A percentile compares a stretch with the other conserved stretches of the same genome.
These are phyloP conservation scores for Fusarium udum DNA, from an alignment of 2,329 filamentous ascomycete species.

Conservation along the genomic window DNA sequence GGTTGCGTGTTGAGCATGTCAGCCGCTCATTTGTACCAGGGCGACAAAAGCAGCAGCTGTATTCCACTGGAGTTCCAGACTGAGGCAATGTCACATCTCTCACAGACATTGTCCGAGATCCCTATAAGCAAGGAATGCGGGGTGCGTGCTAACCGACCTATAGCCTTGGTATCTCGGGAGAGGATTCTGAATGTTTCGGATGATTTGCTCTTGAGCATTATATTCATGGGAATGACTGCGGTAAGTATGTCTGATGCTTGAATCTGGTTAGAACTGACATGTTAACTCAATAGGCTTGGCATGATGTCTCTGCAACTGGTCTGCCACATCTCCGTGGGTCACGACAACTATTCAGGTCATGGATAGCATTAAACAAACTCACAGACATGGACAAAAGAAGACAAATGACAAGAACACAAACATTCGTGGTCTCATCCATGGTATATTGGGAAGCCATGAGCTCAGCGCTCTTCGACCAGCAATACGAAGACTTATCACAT, in stretches of 20 bases:
- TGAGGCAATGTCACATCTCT: constrained; percentile 19
- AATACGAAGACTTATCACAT: constrained; percentile 11
- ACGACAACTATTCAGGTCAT: constrained; percentile 18
- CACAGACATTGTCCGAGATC: background rate
- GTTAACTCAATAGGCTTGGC: constrained; percentile 8
- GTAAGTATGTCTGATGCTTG: background rate
- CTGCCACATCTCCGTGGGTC: constrained; percentile 19
- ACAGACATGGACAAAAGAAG: background rate
- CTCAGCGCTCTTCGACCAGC: constrained; percentile 24
- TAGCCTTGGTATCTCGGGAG: background rate
- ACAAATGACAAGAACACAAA: background rate
- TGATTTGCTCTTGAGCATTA: constrained; percentile 17
- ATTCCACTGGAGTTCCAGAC: constrained; percentile 25
- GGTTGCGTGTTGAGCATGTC: constrained; percentile 29
- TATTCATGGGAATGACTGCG: constrained; percentile 29
- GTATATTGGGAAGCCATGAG: constrained; percentile 32
- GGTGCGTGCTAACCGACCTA: background rate
- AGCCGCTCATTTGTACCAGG: constrained; percentile 25
- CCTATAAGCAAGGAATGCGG: background rate
- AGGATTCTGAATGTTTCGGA: background rate
- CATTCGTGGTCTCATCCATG: constrained; percentile 24
- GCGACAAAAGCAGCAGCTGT: background rate
- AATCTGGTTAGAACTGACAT: fast-evolving
- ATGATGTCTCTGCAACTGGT: constrained; percentile 9
- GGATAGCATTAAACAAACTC: constrained; percentile 2